Evolutionary conservation across 2,329 filamentous ascomycete genomes (phyloP).

Genomic region (Colletotrichum sp.): DNA sequence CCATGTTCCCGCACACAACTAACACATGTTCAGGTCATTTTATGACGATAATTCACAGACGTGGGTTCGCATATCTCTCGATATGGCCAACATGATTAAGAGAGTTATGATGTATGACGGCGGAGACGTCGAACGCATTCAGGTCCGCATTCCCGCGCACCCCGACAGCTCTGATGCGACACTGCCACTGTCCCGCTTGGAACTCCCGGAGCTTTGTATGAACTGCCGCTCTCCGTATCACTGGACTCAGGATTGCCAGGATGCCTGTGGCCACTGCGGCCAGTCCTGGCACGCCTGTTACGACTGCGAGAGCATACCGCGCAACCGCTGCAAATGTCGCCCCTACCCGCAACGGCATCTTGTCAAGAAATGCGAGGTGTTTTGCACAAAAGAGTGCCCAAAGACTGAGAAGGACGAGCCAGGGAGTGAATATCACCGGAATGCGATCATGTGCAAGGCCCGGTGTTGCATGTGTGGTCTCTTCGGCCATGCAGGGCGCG

Average conservation of each 20-base stretch:
- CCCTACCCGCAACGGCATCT: slow-evolving; percentile 42
- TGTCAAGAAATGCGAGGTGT: slow-evolving; percentile 32
- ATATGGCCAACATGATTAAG: neutral
- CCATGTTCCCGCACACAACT: neutral
- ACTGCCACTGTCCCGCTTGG: neutral
- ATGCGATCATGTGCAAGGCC: slow-evolving; percentile 39
- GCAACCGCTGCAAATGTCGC: slow-evolving; percentile 41
- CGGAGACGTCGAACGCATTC: neutral
- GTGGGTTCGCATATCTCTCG: neutral
- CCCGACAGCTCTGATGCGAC: neutral
- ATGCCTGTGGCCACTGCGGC: slow-evolving; percentile 39
- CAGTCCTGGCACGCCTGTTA: slow-evolving; percentile 29
- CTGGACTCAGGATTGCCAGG: slow-evolving; percentile 26
- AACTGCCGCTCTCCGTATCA: slow-evolving; percentile 35
- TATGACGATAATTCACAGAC: neutral
- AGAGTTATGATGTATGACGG: neutral
- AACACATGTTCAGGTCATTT: neutral
- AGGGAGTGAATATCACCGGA: slow-evolving; percentile 32
- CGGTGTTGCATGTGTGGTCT: slow-evolving; percentile 49
- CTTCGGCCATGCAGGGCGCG: slow-evolving; percentile 37
- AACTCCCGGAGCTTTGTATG: neutral
- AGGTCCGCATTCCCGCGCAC: neutral
- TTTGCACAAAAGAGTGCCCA: slow-evolving; percentile 39
- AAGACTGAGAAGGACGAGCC: slow-evolving; percentile 10
- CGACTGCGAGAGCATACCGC: slow-evolving; percentile 32